Conservation (phyloP, 805 yeast genomes). For the Candida pini region DNA sequence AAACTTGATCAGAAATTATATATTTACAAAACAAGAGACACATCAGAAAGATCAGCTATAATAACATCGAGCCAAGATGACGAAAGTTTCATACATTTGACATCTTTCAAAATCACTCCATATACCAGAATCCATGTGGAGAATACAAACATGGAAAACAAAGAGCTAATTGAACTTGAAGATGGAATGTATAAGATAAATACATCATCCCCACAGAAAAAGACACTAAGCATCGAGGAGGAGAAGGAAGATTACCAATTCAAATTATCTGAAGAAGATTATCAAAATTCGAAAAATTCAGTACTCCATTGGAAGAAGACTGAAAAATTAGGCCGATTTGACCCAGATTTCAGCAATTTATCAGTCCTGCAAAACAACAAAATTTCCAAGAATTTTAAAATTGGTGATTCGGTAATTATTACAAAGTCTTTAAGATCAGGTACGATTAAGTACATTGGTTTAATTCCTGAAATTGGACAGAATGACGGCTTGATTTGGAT, state of each 20-base stretch:
- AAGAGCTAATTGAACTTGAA: slow-evolving; percentile 33
- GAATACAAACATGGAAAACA: slow-evolving; percentile 44
- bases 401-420: slow-evolving; percentile 52
- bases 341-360: slow-evolving; percentile 39
- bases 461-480: slow-evolving; percentile 50
- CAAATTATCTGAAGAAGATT: slow-evolving; percentile 53
- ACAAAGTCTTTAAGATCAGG: slow-evolving; percentile 52
- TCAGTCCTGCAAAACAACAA: slow-evolving; percentile 21
- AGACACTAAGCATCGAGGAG: slow-evolving; percentile 14
- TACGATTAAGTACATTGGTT: slow-evolving; percentile 63
- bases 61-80: slow-evolving; percentile 7
- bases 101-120: slow-evolving; percentile 29
- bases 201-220: neutral
- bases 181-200: slow-evolving; percentile 12
- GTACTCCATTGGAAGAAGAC: slow-evolving; percentile 72
- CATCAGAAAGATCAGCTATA: slow-evolving; percentile 31
- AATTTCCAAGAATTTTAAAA: slow-evolving; percentile 29
- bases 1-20: slow-evolving; percentile 48
- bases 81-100: slow-evolving; percentile 16
- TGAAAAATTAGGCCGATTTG: slow-evolving; percentile 66
- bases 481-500: slow-evolving; percentile 54
- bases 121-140: slow-evolving; percentile 50
- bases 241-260: slow-evolving; percentile 32
- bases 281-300: slow-evolving; percentile 52
- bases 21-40: slow-evolving; percentile 35